Base-by-base conservation (phyloP, 2,329 filamentous ascomycete genomes). In the Xylaria arbuscula region DNA sequence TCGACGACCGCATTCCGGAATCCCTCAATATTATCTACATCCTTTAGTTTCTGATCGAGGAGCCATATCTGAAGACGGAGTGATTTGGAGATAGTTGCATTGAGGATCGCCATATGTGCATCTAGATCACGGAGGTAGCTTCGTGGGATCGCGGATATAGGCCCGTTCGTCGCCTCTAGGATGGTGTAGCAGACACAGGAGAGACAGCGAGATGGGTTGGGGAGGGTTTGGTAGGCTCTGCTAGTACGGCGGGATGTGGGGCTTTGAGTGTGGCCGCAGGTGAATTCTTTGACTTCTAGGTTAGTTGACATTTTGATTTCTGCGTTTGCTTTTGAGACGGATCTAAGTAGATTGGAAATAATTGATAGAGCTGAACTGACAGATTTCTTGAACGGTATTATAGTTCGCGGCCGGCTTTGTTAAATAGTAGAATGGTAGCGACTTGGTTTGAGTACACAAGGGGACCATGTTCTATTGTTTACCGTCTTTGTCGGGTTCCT, bases 181-280 rank as follows among this genome's bases (percentile, higher is more conserved):
- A 68, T 38, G 8, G 50, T 53, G 17, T 47, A 32, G 57, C 66
- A 75, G 11, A 64, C 17, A 17, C 72, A 75, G 3, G 24, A 1
- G 9, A 69, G 47, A 48, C 70, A 75, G 2, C 19, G 63, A 19
- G 24, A 47, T 4, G 64, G 64, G 32, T 70, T 53, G 17, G 70
- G 62, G 6, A 42, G 0, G 28, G 10, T 10, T 55, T 55, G 34
- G 53, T 48, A 48, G n/a, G 8, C 47, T 24, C 10, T 5, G 47
- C 9, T 24, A 4, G 2, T 48, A 3, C 47, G 48, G 11, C 19
- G 19, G 24, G 62, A 51, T 45, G 17, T 15, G 1, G 34, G 63
- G n/a, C 69, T 62, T 13, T 50, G 42, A 36, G 11, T 48, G 54
- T 74, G 74, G 6, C 60, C 67, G 55, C 73, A 75, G 58, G 55